Evolutionary conservation across 139 green algal species (phyloP), one percentile per base, ranked within the genome.

Genomic region (Closterium sp.): DNA sequence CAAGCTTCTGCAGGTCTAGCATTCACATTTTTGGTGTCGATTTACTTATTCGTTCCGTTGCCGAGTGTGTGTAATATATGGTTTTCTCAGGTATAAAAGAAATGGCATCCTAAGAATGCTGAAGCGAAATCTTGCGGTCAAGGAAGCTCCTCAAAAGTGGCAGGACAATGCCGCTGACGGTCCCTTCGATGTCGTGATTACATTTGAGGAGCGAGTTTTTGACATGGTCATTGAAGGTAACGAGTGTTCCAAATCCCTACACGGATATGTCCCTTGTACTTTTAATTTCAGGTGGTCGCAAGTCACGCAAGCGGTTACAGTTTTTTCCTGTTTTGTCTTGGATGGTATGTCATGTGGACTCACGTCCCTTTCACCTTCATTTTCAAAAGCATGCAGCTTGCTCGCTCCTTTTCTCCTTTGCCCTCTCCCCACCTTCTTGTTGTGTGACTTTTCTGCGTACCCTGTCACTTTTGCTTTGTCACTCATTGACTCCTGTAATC

Each of bases 61-160:
- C 62, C 19, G 62, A 79, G 17, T 79, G 17, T 73, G 17, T 24
- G 62, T 79, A 79, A 79, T 27, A 27, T 79, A 27, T 79, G 17
- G 19, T 19, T 87, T 29, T 30, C 85, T 31, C 90, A 95, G 92
- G 9, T 99, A 98, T 95, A 95, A 93, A 3, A 92, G 95, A 19
- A 98, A 98, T 50, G 97, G 97, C 0, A 93, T 99, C 88, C 91
- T 98, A 86, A 88, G 91, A 3, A 98, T 99, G 97, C 92, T 99
- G 88, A 86, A 96, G 85, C 95, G 97, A 70, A 98, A 99, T 94
- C 95, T 97, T 95, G 93, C 42, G 0, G 95, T 99, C 21, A 99
- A 99, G 92, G 27, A 30, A 30, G 96, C 96, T 4, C 97, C 97
- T 6, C 93, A 99, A 93, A 94, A 96, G 27, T 99, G 96, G 96